Evolutionary conservation across 2,329 filamentous ascomycete genomes (phyloP).

Genomic region (Monascus ruber): DNA sequence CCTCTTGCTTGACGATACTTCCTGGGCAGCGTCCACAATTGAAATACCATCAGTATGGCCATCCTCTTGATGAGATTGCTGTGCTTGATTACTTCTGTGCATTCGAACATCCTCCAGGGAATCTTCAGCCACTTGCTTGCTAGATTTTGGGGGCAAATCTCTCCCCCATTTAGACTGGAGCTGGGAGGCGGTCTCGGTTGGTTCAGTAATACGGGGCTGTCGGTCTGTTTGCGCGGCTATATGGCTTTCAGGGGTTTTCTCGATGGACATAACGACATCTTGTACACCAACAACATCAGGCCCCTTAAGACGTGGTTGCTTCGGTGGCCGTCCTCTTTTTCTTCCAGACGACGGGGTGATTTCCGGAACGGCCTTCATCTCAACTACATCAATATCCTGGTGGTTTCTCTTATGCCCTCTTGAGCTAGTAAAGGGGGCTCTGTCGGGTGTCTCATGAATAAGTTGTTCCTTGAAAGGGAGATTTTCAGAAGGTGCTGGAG

Average conservation of each 20-base stretch:
- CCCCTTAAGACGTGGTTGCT: conserved; percentile 8
- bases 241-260: background rate
- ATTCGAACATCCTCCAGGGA: background rate
- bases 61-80: background rate
- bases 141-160: background rate
- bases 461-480: background rate
- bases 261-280: background rate
- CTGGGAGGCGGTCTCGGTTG: too few relatives aligned
- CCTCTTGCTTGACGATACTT: too few relatives aligned
- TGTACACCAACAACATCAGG: background rate
- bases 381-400: conserved; percentile 1
- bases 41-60: too few relatives aligned
- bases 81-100: background rate
- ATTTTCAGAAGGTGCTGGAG: background rate
- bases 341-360: background rate
- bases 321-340: conserved; percentile 8
- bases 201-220: background rate
- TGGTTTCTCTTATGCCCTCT: conserved; percentile 5
- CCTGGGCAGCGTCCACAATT: too few relatives aligned
- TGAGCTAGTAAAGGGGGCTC: background rate
- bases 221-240: background rate
- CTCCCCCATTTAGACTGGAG: too few relatives aligned
- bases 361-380: background rate
- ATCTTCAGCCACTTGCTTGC: background rate
- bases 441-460: background rate